A percentile compares a stretch with the other conserved stretches of the same genome.
Evolutionary conservation across 2,329 filamentous ascomycete genomes (phyloP).

Genomic region (Lizonia empirigonia): DNA sequence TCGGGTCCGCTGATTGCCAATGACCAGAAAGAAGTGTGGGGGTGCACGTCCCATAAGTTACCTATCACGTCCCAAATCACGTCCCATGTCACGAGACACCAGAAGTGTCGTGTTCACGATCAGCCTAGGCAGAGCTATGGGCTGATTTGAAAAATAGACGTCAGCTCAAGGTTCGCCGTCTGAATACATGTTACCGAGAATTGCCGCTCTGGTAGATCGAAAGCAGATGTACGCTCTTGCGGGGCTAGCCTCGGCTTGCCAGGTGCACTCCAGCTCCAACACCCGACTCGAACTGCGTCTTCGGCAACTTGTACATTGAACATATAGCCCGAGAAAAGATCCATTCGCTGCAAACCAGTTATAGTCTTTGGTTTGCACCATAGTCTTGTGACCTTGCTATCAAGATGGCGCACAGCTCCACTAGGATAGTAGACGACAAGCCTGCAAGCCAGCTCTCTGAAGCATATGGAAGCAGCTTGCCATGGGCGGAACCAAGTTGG

Average conservation of each 20-base stretch:
- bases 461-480: constrained; percentile 37
- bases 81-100: no score
- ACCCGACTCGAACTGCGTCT: constrained; percentile 5
- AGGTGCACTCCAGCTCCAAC: neutral
- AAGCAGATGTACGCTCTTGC: constrained; percentile 4
- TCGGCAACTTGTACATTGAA: constrained; percentile 1
- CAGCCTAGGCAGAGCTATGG: no score
- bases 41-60: no score
- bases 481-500: constrained; percentile 41
- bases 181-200: constrained; percentile 8
- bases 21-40: no score
- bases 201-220: neutral
- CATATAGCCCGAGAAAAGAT: constrained; percentile 1
- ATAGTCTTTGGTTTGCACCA: neutral
- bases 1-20: no score
- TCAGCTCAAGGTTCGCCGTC: no score
- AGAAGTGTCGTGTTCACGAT: no score
- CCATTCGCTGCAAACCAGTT: neutral
- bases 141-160: no score
- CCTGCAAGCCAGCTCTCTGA: constrained; percentile 18
- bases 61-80: no score
- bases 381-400: neutral
- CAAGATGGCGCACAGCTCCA: constrained; percentile 13
- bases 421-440: constrained; percentile 10
- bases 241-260: constrained; percentile 12